Conservation (phyloP, 148 eudicot species). For the Rhododendron kiyosumense region DNA sequence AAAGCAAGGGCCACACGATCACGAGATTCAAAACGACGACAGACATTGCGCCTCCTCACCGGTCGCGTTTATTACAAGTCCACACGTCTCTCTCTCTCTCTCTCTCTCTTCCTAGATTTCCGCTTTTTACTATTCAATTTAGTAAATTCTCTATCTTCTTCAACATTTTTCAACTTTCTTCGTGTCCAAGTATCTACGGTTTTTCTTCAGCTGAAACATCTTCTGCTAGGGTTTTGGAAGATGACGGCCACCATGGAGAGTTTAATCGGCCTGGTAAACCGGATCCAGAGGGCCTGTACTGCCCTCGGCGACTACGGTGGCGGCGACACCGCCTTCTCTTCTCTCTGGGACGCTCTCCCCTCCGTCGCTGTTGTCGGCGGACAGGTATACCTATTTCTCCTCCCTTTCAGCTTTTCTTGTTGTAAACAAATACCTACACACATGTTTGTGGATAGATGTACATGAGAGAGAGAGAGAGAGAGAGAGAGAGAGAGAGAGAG, state of each 20-base stretch:
- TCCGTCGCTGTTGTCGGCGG: constrained; percentile 76
- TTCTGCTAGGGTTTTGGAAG: constrained; percentile 6
- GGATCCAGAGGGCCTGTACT: constrained; percentile 63
- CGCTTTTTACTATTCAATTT: background rate
- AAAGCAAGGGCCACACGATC: background rate
- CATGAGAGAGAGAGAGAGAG: too few relatives aligned
- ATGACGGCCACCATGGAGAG: constrained; percentile 68
- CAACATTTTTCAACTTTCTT: background rate
- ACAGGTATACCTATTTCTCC: constrained; percentile 30
- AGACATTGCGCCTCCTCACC: background rate
- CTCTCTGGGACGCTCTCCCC: constrained; percentile 75
- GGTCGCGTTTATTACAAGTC: constrained; percentile 7
- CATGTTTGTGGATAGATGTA: background rate
- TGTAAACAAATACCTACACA: background rate
- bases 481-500: background rate
- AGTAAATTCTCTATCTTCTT: background rate
- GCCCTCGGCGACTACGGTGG: constrained; percentile 64
- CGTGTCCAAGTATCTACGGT: background rate
- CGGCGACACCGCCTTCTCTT: constrained; percentile 43
- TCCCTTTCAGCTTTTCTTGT: background rate
- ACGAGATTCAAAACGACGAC: background rate
- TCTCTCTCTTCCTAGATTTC: background rate
- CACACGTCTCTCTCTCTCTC: background rate
- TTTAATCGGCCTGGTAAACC: constrained; percentile 54
- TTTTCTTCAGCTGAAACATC: background rate